Evolutionary conservation across 495 filamentous ascomycete genomes (phyloP).

Genomic region (Talaromyces adpressus): DNA sequence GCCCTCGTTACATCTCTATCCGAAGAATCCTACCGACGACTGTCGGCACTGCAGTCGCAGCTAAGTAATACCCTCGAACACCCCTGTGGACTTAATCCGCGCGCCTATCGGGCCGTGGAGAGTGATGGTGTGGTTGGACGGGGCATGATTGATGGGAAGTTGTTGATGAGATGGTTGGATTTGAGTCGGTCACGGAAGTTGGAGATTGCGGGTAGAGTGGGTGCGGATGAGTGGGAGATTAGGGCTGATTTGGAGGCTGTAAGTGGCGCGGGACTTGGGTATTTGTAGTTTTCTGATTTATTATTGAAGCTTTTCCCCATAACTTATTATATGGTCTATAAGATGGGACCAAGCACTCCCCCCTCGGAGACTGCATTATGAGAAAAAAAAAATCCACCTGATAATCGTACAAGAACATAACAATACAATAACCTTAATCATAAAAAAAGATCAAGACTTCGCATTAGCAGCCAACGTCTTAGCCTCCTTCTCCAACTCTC

Average conservation of each 20-base stretch:
- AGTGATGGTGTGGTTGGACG: constrained; percentile 43
- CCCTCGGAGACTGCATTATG: background rate
- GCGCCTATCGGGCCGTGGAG: constrained; percentile 58
- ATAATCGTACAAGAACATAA: background rate
- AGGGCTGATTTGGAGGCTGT: constrained; percentile 54
- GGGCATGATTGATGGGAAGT: constrained; percentile 55
- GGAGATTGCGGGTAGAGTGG: constrained; percentile 64
- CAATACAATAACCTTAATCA: background rate
- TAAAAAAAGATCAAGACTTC: background rate
- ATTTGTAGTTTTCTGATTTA: constrained; percentile 22
- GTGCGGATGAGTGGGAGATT: constrained; percentile 50
- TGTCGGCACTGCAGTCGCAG: constrained; percentile 75
- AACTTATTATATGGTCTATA: background rate
- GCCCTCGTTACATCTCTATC: constrained; percentile 69
- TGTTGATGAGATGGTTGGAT: constrained; percentile 61
- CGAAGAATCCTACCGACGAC: constrained; percentile 74
- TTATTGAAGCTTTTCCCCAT: background rate
- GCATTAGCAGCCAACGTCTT: constrained; percentile 26
- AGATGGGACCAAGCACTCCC: background rate
- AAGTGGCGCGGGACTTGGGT: constrained; percentile 51
- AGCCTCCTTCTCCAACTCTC: constrained; percentile 33
- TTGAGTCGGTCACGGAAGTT: constrained; percentile 57
- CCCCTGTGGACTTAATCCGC: constrained; percentile 72
- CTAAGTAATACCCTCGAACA: constrained; percentile 69
- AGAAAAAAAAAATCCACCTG: background rate